Base-by-base conservation (phyloP, 345 rosid genomes). In the thale cress (Arabidopsis thaliana) region DNA sequence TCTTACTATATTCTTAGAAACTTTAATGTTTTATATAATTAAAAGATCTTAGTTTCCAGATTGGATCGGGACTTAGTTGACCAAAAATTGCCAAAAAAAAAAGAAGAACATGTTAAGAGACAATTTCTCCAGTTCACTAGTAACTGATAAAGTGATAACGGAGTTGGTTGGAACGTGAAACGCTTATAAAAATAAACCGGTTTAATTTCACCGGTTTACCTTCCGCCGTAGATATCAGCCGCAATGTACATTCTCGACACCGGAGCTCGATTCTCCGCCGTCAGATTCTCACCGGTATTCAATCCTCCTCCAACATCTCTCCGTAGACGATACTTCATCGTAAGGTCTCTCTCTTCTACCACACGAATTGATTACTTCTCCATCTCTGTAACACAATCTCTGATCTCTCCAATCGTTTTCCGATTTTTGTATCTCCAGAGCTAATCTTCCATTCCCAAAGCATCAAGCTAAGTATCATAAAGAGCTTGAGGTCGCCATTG, bases 401-500 rank as follows among this genome's bases (percentile, higher is more conserved):
- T 6, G 23, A 46, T 48, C 51, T 44, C 46, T 34, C 40, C 8
- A 10, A 34, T 40, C 64, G 56, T 3, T 12, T 30, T 30, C 23
- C 38, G 24, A 16, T 12, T 9, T 37, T 10, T 4, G 1, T 65
- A 33, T 80, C 72, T 44, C 84, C 84, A 84, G 89, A 82, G 79
- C 88, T 42, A 80, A 80, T 59, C 87, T 89, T 61, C 96, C 98
- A 16, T 87, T 86, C 58, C 82, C 85, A 0, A 83, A 71, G 60
- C 83, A 83, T 58, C 86, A 82, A 69, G 90, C 93, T 7, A 86
- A 83, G 81, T 93, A 88, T 57, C 85, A 82, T 65, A 81, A 68
- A 72, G 97, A 93, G 80, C 89, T 93, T 16, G 86, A 84, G 57
- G 90, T 87, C 23, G 97, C 96, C 14, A 79, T 88, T 56, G 87